phyloP scores from a whole-genome alignment of 179 eudicot species.

The Beta corolliflora region DNA sequence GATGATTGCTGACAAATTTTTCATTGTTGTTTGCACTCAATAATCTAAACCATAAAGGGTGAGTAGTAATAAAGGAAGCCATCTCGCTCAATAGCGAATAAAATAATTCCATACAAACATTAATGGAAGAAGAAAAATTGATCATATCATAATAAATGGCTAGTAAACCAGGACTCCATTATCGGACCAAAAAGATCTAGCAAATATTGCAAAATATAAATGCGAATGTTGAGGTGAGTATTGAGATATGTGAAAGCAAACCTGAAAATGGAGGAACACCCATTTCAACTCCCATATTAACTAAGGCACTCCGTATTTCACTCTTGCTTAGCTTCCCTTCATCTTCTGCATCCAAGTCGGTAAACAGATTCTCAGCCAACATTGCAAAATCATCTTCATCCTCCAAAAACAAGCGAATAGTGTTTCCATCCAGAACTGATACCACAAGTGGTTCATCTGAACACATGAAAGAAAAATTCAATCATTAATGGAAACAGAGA shows the following conservation, averaged over 20 bases:
- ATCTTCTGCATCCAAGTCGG: conserved; percentile 63
- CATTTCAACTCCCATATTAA: conserved; percentile 68
- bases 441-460: conserved; percentile 68
- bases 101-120: background rate
- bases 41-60: background rate
- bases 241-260: conserved; percentile 19
- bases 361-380: conserved; percentile 77
- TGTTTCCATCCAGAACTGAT: conserved; percentile 63
- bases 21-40: background rate
- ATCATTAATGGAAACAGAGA: background rate
- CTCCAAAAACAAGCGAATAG: conserved; percentile 55
- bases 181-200: background rate
- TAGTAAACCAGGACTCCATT: background rate
- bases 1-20: background rate
- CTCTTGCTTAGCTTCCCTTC: conserved; percentile 67
- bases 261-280: conserved; percentile 77
- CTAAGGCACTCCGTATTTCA: conserved; percentile 56
- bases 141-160: background rate
- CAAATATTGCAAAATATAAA: background rate
- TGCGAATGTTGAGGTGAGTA: background rate
- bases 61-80: background rate
- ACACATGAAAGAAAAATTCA: conserved; percentile 5
- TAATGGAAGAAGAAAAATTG: background rate
- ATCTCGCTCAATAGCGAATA: background rate
- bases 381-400: conserved; percentile 87